Evolutionary conservation across 2,329 filamentous ascomycete species (phyloP), one percentile per base, ranked within the genome.

Genomic region (Penicillium sp.): DNA sequence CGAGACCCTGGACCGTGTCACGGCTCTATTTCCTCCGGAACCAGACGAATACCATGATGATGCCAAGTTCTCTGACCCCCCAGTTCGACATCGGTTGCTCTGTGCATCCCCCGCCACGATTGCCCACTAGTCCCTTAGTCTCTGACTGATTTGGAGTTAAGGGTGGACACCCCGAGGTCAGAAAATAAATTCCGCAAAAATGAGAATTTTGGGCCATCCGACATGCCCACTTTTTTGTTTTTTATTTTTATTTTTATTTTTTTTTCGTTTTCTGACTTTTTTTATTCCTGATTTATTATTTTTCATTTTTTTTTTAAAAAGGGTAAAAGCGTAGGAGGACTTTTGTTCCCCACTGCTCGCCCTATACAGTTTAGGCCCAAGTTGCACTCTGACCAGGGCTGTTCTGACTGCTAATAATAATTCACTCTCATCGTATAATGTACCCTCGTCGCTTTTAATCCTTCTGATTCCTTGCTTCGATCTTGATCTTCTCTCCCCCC

Each of bases 61-160:
- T 50, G 51, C 51, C 54, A 55, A 60, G 52, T 57, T 52, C 26
- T 37, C 18, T 37, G 23, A 16, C 26, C 26, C 49, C 55, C 52
- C 52, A 47, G 51, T 61, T 55, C 54, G 52, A 54, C 52, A 52
- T 60, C 48, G 45, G 45, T 16, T 56, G 46, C 39, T 55, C 56
- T 60, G 59, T 60, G 56, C 60, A 60, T 63, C 63, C 63, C 63
- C 62, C 63, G 61, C 61, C 58, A 64, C 60, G 63, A 64, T 63
- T 66, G 58, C 60, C 63, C 63, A 58, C 63, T 65, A 65, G 61
- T 56, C 55, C 36, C 44, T 39, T 51, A 48, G 52, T n/a, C n/a
- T 48, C 42, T 34, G 53, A 44, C 53, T 51, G 34, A 18, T 40
- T 56, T 48, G 58, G 48, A 37, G 37, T 34, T 23, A 29, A 53